A percentile compares a stretch with the other conserved stretches of the same genome.
Evolutionary conservation across 1,284 basidiomycete species (phyloP).

Genomic region (Peniophora sp.): DNA sequence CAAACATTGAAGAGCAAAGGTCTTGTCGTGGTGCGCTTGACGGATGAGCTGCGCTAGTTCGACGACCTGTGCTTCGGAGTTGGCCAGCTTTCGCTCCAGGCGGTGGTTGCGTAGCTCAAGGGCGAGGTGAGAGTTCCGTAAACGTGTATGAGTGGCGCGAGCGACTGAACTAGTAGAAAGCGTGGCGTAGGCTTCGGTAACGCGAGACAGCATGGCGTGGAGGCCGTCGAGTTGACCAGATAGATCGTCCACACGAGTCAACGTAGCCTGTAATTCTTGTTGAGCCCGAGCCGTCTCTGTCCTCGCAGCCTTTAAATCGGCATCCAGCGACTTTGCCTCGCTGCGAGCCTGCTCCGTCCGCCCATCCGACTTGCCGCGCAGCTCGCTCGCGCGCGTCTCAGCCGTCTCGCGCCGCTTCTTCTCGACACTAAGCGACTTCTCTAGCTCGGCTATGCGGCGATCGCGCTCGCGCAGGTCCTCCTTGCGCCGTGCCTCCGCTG

Average conservation of each 20-base stretch:
- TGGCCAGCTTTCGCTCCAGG: conserved; percentile 59
- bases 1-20: conserved; percentile 33
- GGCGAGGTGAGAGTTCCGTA: conserved; percentile 33
- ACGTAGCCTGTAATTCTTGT: conserved; percentile 17
- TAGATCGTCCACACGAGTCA: conserved; percentile 34
- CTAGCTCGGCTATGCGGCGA: conserved; percentile 44
- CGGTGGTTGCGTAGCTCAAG: conserved; percentile 39
- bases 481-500: conserved; percentile 23
- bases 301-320: conserved; percentile 25
- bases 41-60: conserved; percentile 59
- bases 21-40: conserved; percentile 44
- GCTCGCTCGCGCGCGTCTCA: conserved; percentile 37
- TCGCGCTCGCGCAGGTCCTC: conserved; percentile 52
- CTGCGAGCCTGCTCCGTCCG: conserved; percentile 29
- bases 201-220: conserved; percentile 32
- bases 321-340: conserved; percentile 25
- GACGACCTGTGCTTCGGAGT: conserved; percentile 57
- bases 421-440: conserved; percentile 41
- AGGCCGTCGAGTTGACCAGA: conserved; percentile 43
- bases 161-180: conserved; percentile 46
- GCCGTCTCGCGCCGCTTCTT: conserved; percentile 38
- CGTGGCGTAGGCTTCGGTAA: conserved; percentile 51
- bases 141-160: conserved; percentile 26
- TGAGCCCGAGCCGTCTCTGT: conserved; percentile 26
- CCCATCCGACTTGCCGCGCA: conserved; percentile 34